phyloP scores from a whole-genome alignment of 1,284 basidiomycete species.

The Apiotrichum porosum region DNA sequence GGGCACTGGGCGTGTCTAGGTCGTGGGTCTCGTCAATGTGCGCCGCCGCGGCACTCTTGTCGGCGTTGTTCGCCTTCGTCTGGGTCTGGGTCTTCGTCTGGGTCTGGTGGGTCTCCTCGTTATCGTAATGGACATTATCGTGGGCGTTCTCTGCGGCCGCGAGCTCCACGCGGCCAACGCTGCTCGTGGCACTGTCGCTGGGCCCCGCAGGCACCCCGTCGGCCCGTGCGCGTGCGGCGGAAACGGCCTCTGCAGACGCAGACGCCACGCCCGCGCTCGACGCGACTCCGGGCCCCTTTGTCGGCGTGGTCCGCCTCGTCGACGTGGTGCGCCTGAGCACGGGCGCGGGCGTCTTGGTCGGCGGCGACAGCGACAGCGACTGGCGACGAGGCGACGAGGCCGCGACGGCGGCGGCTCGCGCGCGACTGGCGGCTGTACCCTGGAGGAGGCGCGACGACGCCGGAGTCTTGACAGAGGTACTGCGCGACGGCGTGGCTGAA shows the following conservation, averaged over 20 bases:
- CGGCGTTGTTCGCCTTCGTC: too few relatives aligned
- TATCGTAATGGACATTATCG: too few relatives aligned
- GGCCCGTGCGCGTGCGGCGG: too few relatives aligned
- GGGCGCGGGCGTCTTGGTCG: neutral
- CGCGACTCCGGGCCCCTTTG: neutral
- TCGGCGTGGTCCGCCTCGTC: neutral
- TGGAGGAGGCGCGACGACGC: slow-evolving; percentile 11
- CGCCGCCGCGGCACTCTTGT: too few relatives aligned
- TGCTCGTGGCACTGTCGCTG: neutral
- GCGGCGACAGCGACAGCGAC: neutral
- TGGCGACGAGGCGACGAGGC: neutral
- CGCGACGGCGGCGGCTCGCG: slow-evolving; percentile 9
- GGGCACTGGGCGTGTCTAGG: too few relatives aligned
- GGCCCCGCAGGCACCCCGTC: neutral
- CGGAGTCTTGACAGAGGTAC: neutral
- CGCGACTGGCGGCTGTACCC: slow-evolving; percentile 15
- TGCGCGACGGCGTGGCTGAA: neutral
- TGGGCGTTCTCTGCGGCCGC: neutral
- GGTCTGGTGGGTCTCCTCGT: too few relatives aligned
- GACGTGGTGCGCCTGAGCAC: neutral
- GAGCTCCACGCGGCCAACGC: slow-evolving; percentile 5
- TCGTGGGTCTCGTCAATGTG: too few relatives aligned
- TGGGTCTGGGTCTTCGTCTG: too few relatives aligned
- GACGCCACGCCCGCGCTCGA: neutral
- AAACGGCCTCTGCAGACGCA: too few relatives aligned